Evolutionary conservation across 805 yeast genomes (phyloP).

Genomic region (Komagataella populi): DNA sequence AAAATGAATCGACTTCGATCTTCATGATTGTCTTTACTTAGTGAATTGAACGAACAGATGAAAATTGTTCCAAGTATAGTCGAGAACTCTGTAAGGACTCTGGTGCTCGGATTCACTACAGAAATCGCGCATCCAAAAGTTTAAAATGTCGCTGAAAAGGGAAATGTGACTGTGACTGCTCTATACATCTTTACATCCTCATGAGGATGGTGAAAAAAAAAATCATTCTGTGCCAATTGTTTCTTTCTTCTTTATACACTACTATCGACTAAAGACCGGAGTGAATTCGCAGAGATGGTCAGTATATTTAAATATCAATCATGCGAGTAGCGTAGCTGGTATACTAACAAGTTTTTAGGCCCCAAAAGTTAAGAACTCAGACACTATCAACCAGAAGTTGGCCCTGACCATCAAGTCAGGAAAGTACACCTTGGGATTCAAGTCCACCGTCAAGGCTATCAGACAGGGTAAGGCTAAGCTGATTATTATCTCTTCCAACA

Average conservation of each 20-base stretch:
- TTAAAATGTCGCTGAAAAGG: not conserved
- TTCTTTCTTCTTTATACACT: slow-evolving; percentile 1
- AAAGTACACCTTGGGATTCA: slow-evolving; percentile 99
- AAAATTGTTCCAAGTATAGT: not conserved
- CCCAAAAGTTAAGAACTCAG: slow-evolving; percentile 90
- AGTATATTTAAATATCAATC: slow-evolving; percentile 31
- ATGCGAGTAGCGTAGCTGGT: not conserved
- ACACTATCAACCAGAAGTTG: slow-evolving; percentile 94
- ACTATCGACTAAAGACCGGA: slow-evolving; percentile 58
- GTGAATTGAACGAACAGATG: not conserved
- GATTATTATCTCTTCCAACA: slow-evolving; percentile 96
- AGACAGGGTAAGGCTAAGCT: slow-evolving; percentile 99
- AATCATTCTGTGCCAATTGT: not conserved
- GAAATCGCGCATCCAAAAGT: not conserved
- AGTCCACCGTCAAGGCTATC: slow-evolving; percentile 94
- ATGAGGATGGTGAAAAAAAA: not conserved
- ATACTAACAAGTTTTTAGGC: slow-evolving; percentile 52
- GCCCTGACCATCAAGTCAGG: slow-evolving; percentile 98
- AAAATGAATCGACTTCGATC: slow-evolving; percentile 99
- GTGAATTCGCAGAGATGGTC: slow-evolving; percentile 99
- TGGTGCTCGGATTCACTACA: not conserved
- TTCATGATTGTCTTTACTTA: slow-evolving; percentile 48
- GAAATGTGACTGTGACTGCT: not conserved
- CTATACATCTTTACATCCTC: not conserved
- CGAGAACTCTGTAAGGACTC: not conserved